phyloP scores from a whole-genome alignment of 1,284 basidiomycete species.

The Spongiforma sp. region DNA sequence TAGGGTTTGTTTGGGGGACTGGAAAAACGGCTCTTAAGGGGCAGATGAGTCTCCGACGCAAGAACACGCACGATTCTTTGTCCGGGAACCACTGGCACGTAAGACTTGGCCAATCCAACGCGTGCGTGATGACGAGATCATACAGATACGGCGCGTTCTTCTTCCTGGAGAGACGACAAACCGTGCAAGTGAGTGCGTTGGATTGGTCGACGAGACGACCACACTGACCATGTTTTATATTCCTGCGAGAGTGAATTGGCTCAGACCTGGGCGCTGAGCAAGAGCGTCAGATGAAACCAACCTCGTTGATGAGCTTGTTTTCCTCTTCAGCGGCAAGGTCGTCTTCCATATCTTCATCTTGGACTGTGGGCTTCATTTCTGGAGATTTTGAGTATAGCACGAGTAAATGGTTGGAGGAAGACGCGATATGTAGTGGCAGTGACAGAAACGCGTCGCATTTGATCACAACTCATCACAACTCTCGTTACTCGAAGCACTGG shows the following conservation, averaged over 20 bases:
- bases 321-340: constrained; percentile 83
- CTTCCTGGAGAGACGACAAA: constrained; percentile 64
- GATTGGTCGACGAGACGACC: neutral
- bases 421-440: no score
- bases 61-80: constrained; percentile 78
- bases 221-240: constrained; percentile 78
- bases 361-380: constrained; percentile 65
- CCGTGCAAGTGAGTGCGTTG: constrained; percentile 12
- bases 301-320: constrained; percentile 94
- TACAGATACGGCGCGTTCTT: constrained; percentile 98
- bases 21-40: constrained; percentile 6
- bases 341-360: constrained; percentile 77
- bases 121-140: constrained; percentile 97
- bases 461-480: no score
- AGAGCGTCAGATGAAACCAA: constrained; percentile 42
- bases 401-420: no score
- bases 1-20: constrained; percentile 91
- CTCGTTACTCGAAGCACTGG: no score
- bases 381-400: no score
- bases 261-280: constrained; percentile 13
- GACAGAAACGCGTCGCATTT: no score
- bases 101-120: constrained; percentile 97
- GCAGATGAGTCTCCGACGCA: neutral
- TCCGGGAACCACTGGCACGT: constrained; percentile 99
- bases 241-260: constrained; percentile 52